Evolutionary conservation across 208 protist genomes (phyloP).

Genomic region (Leptomonas pyrrhocoris): DNA sequence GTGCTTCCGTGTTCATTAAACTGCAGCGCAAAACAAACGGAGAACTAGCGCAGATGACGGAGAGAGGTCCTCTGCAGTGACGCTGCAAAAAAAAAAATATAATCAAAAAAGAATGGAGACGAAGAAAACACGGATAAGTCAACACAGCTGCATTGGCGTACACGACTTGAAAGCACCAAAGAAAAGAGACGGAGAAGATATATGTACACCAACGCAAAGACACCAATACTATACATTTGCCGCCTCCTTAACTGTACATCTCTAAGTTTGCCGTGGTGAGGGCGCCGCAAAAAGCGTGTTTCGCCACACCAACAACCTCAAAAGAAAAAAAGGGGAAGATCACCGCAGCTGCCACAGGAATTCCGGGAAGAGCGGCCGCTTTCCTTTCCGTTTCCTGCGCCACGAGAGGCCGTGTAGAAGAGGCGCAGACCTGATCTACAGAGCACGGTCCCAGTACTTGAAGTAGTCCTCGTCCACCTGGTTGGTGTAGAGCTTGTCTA

Average conservation of each 20-base stretch:
- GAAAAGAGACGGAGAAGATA: not conserved
- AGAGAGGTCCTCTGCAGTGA: no score
- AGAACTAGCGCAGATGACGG: no score
- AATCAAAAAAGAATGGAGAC: not conserved
- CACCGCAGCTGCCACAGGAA: not conserved
- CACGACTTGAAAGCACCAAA: not conserved
- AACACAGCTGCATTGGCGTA: not conserved
- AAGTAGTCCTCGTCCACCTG: constrained; percentile 92
- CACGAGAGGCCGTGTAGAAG: no score
- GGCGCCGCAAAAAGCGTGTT: not conserved
- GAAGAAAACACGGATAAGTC: not conserved
- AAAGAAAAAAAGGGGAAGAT: not conserved
- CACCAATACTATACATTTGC: constrained; percentile 5
- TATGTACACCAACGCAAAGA: not conserved
- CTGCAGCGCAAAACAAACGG: no score
- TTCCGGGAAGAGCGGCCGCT: not conserved
- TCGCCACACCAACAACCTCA: not conserved
- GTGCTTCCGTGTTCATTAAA: no score
- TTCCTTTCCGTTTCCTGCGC: not conserved
- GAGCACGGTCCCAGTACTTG: constrained; percentile 88
- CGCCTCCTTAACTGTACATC: constrained; percentile 4
- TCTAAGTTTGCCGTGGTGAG: not conserved
- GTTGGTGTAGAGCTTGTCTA: constrained; percentile 88
- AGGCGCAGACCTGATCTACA: constrained; percentile 38
- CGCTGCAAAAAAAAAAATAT: no score